Evolutionary conservation across 192 early-diverging fungal species (phyloP), one percentile per base, ranked within the genome.

Genomic region (Helicostylum pulchrum): DNA sequence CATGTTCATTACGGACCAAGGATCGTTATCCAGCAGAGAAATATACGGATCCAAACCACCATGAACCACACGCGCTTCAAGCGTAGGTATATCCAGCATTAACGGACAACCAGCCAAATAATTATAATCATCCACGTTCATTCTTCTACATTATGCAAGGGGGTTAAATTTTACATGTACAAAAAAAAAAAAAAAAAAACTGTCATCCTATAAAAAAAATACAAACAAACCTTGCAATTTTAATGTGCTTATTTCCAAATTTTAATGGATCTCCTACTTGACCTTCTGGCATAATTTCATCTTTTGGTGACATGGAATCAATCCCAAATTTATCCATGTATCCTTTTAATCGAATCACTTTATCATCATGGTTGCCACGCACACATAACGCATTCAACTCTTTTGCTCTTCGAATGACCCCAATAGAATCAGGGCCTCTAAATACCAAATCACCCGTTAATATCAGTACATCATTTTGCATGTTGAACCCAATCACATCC

Each of bases 281-380:
- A 32, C 71, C 71, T 60, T 73, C 71, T 3, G 66, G 55, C 50
- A 73, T 58, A 3, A 64, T 32, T 2, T 6, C 54, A 10, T 50
- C 47, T 23, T 31, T n/a, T 45, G 55, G 26, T 0, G 14, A 1
- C 51, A 70, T 67, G 3, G 64, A 11, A 51, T 2, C 0, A 12
- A 0, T 21, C 23, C 70, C 74, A 30, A 62, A 53, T 7, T 12
- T 8, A 23, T 51, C 44, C 19, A 49, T n/a, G 62, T 53, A 72
- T 9, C 52, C 59, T 21, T 77, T 73, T 73, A 83, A 80, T 8
- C 82, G 71, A 14, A 90, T 74, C 4, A 92, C 83, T 34, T 76
- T 77, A 65, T 92, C 87, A 46, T 92, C 90, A 49, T 91, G 90
- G 64, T 91, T 91, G 26, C 90, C 90, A 19, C 88, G 80, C 2